Percentiles rank a stretch among this genome's conserved stretches.
phyloP scores from a whole-genome alignment of 1,284 basidiomycete genomes.

The Ustilago bromivora region DNA sequence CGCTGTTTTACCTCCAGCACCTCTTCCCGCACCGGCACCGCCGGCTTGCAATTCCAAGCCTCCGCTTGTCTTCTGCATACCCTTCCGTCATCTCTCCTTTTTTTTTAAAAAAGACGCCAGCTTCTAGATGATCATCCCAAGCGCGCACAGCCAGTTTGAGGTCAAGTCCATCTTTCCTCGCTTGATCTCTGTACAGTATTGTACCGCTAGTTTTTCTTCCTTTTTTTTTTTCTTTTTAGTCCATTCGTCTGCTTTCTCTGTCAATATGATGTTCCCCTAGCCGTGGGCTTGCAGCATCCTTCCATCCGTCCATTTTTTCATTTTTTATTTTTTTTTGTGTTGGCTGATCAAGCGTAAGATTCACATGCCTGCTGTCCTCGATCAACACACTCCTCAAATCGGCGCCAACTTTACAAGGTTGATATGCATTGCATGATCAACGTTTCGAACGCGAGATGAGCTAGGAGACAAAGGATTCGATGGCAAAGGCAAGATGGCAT shows the following conservation, averaged over 20 bases:
- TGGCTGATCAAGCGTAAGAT: not conserved
- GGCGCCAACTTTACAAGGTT: not conserved
- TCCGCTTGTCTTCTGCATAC: slow-evolving; percentile 30
- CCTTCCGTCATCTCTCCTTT: slow-evolving; percentile 20
- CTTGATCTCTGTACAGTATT: slow-evolving; percentile 39
- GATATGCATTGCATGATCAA: not conserved
- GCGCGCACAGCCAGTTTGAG: slow-evolving; percentile 21
- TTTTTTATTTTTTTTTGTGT: not conserved
- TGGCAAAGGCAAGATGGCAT: not conserved
- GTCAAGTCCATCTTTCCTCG: slow-evolving; percentile 14
- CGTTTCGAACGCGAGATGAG: not conserved
- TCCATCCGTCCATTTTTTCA: not conserved
- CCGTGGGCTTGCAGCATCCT: slow-evolving; percentile 43
- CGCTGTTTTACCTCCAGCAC: slow-evolving; percentile 15
- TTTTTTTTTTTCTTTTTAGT: not conserved
- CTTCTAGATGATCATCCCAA: not conserved
- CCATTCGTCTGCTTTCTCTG: slow-evolving; percentile 11
- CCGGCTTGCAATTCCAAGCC: not conserved
- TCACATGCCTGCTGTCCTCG: not conserved
- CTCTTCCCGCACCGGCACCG: slow-evolving; percentile 7
- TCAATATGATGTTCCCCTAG: slow-evolving; percentile 40
- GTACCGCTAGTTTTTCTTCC: slow-evolving; percentile 26
- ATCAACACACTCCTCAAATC: not conserved
- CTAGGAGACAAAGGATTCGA: not conserved
- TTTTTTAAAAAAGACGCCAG: slow-evolving; percentile 21